These are phyloP conservation scores for Scedosporium aurantiacum DNA, from an alignment of 2,329 filamentous ascomycete species.

Conservation along the genomic window DNA sequence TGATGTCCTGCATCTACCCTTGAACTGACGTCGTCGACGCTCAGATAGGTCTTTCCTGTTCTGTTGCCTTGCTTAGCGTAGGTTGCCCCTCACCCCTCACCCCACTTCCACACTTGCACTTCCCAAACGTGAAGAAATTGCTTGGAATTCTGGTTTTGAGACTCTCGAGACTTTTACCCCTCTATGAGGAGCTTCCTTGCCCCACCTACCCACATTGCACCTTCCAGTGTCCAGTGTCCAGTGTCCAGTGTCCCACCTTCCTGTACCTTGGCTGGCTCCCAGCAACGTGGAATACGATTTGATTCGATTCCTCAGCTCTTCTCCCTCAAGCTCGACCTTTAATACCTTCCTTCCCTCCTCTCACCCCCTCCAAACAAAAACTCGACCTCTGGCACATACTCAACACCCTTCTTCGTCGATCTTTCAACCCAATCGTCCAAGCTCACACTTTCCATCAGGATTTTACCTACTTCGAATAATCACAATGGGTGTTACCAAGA, in stretches of 20 bases:
- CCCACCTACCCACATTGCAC: neutral
- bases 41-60: neutral
- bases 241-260: no score
- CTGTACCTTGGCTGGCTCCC: neutral
- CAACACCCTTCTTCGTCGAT: neutral
- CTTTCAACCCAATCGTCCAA: neutral
- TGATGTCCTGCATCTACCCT: neutral
- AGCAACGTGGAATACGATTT: neutral
- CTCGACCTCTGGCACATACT: neutral
- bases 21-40: neutral
- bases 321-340: neutral
- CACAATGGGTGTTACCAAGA: slow-evolving; percentile 67
- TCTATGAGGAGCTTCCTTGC: neutral
- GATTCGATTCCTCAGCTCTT: neutral
- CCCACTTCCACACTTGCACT: neutral
- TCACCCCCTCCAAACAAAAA: neutral
- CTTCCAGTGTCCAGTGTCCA: no score
- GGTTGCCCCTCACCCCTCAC: no score
- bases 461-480: slow-evolving; percentile 7
- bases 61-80: neutral
- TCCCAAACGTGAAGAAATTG: no score
- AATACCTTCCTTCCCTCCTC: neutral
- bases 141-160: neutral
- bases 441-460: slow-evolving; percentile 3
- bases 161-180: neutral